Evolutionary conservation across 1,284 basidiomycete genomes (phyloP), one percentile per base, ranked within the genome.

Genomic region (Cronartium quercuum): DNA sequence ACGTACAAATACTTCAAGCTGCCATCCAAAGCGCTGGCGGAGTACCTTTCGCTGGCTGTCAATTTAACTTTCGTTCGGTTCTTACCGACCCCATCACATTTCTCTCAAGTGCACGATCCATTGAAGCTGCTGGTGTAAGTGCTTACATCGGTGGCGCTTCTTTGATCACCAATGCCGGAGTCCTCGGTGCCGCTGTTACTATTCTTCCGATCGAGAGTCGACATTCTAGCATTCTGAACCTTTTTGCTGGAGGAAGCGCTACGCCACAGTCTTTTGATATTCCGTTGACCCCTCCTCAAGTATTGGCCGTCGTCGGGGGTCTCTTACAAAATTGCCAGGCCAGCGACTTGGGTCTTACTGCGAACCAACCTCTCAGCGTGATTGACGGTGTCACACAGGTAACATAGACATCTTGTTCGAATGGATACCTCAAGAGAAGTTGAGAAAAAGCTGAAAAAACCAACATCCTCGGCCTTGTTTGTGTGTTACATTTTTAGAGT

Each of bases 201-300:
- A 92, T 93, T 82, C 81, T 91, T 80, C 90, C 91, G 44, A 85
- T 90, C 68, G 91, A 93, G 81, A 89, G 90, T 35, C 88, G 91
- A 71, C 78, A 78, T 80, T 89, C 91, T 81, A 88, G 88, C 4
- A 82, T 91, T 44, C 84, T 91, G 58, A 91, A 92, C 83, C 80
- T 90, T 76, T 79, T 92, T 75, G 86, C 85, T 75, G 84, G 84
- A 73, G 88, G 86, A 13, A 85, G 84, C 6, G 84, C 87, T 21
- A 86, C 90, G 68, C 87, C 90, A 6, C 81, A 85, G 47, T 84
- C 89, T 0, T 92, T 91, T 79, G 90, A 92, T 79, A 83, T 91
- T 66, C 84, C 87, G 10, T 83, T 92, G 29, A 83, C 84, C 4
- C 90, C 90, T 2, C 83, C 83, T 58, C 88, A 91, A 79, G 87